Conservation (phyloP, 2,329 filamentous ascomycete genomes). For the Claviceps humidiphila region DNA sequence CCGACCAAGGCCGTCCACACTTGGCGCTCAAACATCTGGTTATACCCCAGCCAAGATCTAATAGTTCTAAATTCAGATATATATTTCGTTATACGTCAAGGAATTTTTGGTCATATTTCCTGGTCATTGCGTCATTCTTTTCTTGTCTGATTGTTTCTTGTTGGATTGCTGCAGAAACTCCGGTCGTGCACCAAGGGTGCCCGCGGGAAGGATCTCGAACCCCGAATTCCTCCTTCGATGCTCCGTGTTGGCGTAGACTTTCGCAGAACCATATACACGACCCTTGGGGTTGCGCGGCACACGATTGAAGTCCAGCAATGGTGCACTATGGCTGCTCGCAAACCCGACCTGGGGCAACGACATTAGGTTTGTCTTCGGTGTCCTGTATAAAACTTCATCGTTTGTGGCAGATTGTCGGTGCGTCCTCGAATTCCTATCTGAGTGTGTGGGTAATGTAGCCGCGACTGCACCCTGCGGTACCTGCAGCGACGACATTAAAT, state of each 20-base stretch:
- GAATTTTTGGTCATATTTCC: neutral
- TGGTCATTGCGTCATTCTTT: neutral
- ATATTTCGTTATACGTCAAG: neutral
- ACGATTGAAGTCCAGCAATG: neutral
- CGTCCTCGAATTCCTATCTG: neutral
- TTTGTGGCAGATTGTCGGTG: neutral
- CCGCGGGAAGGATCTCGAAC: conserved; percentile 8
- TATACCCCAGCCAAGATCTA: conserved; percentile 1
- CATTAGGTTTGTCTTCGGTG: neutral
- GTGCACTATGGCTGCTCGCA: neutral
- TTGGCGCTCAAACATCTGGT: conserved; percentile 1
- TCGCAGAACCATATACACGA: conserved; percentile 5
- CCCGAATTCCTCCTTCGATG: conserved; percentile 3
- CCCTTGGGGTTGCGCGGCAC: neutral
- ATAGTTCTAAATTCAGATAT: neutral
- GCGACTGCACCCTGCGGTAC: no score
- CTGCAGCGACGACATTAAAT: no score
- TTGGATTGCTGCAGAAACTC: conserved; percentile 2
- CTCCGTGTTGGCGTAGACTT: conserved; percentile 6
- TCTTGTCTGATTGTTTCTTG: neutral
- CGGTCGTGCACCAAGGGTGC: conserved; percentile 3
- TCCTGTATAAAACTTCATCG: neutral
- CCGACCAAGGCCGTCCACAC: neutral
- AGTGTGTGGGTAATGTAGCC: neutral
- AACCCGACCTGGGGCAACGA: neutral